phyloP scores from a whole-genome alignment of 805 yeast genomes.

The Torulaspora delbrueckii region DNA sequence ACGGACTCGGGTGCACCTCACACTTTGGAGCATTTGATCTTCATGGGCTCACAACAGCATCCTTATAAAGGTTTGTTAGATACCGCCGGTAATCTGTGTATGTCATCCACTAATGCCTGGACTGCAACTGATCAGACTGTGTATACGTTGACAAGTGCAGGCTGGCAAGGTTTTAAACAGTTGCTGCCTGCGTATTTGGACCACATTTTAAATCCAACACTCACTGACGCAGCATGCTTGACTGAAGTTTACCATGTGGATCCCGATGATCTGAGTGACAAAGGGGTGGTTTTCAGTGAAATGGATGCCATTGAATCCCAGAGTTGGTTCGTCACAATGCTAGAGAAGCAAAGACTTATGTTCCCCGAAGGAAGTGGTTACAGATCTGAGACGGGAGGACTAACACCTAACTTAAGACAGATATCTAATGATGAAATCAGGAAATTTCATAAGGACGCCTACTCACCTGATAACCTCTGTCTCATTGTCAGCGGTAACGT shows the following conservation, averaged over 20 bases:
- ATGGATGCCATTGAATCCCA: slow-evolving; percentile 91
- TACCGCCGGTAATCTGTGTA: slow-evolving; percentile 74
- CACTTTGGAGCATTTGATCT: slow-evolving; percentile 87
- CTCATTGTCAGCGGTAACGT: slow-evolving; percentile 81
- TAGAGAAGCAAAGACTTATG: slow-evolving; percentile 55
- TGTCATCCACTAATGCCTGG: slow-evolving; percentile 93
- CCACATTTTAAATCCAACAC: slow-evolving; percentile 76
- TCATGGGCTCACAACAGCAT: slow-evolving; percentile 85
- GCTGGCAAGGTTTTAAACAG: slow-evolving; percentile 89
- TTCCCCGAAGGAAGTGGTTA: slow-evolving; percentile 67
- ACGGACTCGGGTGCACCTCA: slow-evolving; percentile 93
- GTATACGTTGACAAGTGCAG: slow-evolving; percentile 85
- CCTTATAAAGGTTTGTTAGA: slow-evolving; percentile 93
- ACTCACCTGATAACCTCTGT: slow-evolving; percentile 80
- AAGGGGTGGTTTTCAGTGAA: slow-evolving; percentile 95
- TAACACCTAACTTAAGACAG: slow-evolving; percentile 67
- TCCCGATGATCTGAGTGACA: slow-evolving; percentile 74
- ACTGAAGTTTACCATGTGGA: slow-evolving; percentile 96
- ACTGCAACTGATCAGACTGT: slow-evolving; percentile 95
- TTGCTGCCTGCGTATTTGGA: slow-evolving; percentile 86
- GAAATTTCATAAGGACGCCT: slow-evolving; percentile 63
- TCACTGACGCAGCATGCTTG: slow-evolving; percentile 83
- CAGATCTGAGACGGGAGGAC: slow-evolving; percentile 91
- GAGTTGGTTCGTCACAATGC: slow-evolving; percentile 59
- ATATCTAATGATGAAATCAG: slow-evolving; percentile 71